Percentiles rank a stretch among this genome's conserved stretches.
These are phyloP conservation scores for Cryptococcus hybrid DNA, from an alignment of 1,284 basidiomycete genomes.

Conservation along the genomic window DNA sequence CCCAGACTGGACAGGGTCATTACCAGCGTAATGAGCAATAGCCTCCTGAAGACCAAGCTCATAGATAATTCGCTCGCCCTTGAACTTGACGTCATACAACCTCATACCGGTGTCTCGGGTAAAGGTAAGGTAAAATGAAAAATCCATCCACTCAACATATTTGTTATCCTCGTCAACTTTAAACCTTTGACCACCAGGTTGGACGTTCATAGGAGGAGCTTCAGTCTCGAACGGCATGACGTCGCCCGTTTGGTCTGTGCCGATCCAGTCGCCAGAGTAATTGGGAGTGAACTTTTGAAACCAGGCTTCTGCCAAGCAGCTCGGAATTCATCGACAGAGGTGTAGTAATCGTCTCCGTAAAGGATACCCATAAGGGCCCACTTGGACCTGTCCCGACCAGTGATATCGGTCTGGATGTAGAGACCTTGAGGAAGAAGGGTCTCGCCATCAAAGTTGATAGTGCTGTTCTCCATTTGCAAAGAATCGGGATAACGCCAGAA, in stretches of 20 bases:
- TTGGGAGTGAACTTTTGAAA: slow-evolving; percentile 30
- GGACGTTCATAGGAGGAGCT: slow-evolving; percentile 50
- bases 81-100: slow-evolving; percentile 65
- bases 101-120: slow-evolving; percentile 64
- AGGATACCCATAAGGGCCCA: slow-evolving; percentile 27
- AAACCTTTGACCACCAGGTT: slow-evolving; percentile 61
- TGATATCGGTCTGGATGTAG: slow-evolving; percentile 28
- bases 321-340: slow-evolving; percentile 37
- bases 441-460: slow-evolving; percentile 21
- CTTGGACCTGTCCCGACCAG: slow-evolving; percentile 29
- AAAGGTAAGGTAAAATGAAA: slow-evolving; percentile 62
- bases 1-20: slow-evolving; percentile 62
- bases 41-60: slow-evolving; percentile 57
- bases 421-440: slow-evolving; percentile 38
- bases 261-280: slow-evolving; percentile 26
- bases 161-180: slow-evolving; percentile 57
- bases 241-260: slow-evolving; percentile 26
- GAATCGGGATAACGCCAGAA: slow-evolving; percentile 17
- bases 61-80: slow-evolving; percentile 63
- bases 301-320: slow-evolving; percentile 25
- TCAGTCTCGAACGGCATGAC: slow-evolving; percentile 26
- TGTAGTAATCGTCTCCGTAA: slow-evolving; percentile 27
- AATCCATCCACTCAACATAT: slow-evolving; percentile 66
- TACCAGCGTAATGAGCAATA: slow-evolving; percentile 63
- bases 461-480: slow-evolving; percentile 6